phyloP scores from a whole-genome alignment of 805 yeast genomes.

The Tetrapisispora namnaoensis region DNA sequence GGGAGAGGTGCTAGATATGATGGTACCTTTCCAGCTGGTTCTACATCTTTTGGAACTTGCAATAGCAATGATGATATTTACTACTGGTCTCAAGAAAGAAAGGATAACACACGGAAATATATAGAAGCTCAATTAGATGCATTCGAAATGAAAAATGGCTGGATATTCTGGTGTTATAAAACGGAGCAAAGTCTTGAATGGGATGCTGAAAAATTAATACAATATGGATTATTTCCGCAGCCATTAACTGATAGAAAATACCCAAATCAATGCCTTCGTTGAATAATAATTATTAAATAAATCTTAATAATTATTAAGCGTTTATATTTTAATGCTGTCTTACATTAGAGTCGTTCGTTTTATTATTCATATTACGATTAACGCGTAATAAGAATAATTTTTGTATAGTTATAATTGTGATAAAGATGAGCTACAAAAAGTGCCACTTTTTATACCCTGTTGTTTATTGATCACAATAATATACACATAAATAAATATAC shows the following conservation, averaged over 20 bases:
- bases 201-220: conserved; percentile 61
- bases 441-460: background rate
- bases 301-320: too few relatives aligned
- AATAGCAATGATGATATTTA: conserved; percentile 33
- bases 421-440: background rate
- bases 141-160: conserved; percentile 59
- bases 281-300: too few relatives aligned
- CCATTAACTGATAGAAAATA: conserved; percentile 62
- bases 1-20: conserved; percentile 72
- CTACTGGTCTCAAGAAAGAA: conserved; percentile 50
- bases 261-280: conserved; percentile 48
- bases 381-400: background rate
- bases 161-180: conserved; percentile 92
- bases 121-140: conserved; percentile 88
- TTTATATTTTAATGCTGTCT: too few relatives aligned
- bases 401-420: too few relatives aligned
- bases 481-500: too few relatives aligned
- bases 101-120: conserved; percentile 49
- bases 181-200: conserved; percentile 75
- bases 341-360: background rate
- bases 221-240: conserved; percentile 60
- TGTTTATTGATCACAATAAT: too few relatives aligned
- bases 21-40: conserved; percentile 36
- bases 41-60: conserved; percentile 51
- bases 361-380: background rate